These are phyloP conservation scores for Diplodia sapinea DNA, from an alignment of 2,329 filamentous ascomycete genomes.

Conservation along the genomic window DNA sequence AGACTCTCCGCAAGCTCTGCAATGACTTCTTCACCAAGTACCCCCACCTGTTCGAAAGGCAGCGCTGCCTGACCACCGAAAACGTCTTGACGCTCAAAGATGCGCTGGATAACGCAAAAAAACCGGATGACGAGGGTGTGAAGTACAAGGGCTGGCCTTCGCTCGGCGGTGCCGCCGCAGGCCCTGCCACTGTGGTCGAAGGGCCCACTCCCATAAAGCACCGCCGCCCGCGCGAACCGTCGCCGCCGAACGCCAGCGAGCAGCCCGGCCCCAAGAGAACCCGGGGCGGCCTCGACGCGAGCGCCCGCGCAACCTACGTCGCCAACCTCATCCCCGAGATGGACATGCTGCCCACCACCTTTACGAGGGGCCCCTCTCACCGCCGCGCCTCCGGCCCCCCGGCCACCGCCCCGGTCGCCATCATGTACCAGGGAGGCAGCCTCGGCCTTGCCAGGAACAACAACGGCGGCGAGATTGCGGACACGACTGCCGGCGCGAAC, in stretches of 20 bases:
- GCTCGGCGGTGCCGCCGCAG: not conserved
- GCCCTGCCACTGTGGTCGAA: not conserved
- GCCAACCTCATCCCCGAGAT: no score
- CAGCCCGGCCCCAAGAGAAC: not conserved
- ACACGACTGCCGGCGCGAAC: no score
- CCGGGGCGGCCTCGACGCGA: no score
- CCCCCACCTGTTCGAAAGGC: not conserved
- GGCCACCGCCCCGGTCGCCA: no score
- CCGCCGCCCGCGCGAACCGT: not conserved
- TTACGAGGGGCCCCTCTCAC: no score
- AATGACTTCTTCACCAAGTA: not conserved
- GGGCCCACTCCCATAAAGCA: not conserved
- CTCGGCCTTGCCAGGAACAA: no score
- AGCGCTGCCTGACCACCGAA: not conserved
- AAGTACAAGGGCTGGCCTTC: not conserved
- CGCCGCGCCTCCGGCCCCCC: no score
- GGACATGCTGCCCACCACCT: no score
- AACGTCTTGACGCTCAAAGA: not conserved
- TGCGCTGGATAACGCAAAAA: not conserved
- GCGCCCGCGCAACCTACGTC: no score
- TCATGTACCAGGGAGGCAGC: no score
- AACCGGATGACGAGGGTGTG: not conserved
- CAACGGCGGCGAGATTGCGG: no score
- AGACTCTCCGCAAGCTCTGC: not conserved
- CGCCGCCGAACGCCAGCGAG: not conserved